Conservation (phyloP, 495 filamentous ascomycete genomes). For the Daldinia concentrica region DNA sequence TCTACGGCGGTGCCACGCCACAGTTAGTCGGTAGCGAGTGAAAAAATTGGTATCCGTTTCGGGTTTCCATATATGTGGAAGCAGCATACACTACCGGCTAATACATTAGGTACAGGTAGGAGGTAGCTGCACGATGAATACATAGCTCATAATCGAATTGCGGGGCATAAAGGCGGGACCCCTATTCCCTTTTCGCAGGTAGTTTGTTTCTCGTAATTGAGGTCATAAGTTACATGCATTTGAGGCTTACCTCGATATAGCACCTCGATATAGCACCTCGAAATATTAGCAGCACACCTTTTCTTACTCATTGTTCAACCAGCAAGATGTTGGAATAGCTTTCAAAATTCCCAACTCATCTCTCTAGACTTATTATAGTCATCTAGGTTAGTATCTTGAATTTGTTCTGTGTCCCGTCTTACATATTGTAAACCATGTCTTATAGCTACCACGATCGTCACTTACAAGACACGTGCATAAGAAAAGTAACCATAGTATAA, state of each 20-base stretch:
- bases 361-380: background rate
- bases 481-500: constrained; percentile 1
- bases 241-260: background rate
- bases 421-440: background rate
- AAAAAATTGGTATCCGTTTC: constrained; percentile 31
- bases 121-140: no score
- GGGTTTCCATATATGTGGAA: constrained; percentile 8
- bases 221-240: background rate
- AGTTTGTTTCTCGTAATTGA: background rate
- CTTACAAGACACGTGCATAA: background rate
- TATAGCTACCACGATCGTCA: background rate
- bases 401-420: background rate
- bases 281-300: no score
- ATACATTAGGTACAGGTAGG: no score
- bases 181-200: background rate
- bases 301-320: background rate
- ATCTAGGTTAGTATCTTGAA: background rate
- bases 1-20: constrained; percentile 20
- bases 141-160: constrained; percentile 1
- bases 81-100: constrained; percentile 13
- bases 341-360: background rate
- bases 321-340: background rate
- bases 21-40: constrained; percentile 12
- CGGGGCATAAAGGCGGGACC: constrained; percentile 28
- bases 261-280: no score